A percentile compares a stretch with the other conserved stretches of the same genome.
phyloP scores from a whole-genome alignment of 495 filamentous ascomycete species.

The Jackrogersella multiformis region DNA sequence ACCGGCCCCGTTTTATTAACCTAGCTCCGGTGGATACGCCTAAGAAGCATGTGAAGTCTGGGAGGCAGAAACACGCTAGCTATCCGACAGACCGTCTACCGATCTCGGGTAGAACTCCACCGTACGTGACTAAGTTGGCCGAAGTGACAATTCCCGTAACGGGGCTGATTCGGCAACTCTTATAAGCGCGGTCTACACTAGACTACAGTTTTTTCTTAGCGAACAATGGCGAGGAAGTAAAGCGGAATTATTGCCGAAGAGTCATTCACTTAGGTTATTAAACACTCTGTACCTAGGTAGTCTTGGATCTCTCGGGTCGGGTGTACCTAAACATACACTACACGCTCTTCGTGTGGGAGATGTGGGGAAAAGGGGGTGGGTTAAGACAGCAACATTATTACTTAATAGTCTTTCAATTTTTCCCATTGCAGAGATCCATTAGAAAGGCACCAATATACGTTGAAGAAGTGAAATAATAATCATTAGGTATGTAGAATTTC shows the following conservation, averaged over 20 bases:
- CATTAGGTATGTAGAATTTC: slow-evolving; percentile 6
- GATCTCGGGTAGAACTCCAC: slow-evolving; percentile 12
- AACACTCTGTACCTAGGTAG: background rate
- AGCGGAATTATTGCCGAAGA: background rate
- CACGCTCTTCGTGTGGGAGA: background rate
- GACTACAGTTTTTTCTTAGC: background rate
- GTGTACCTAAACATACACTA: too few relatives aligned
- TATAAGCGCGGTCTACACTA: background rate
- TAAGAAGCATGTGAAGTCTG: background rate
- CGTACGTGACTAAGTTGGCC: background rate
- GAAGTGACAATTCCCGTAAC: too few relatives aligned
- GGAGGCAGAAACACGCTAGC: background rate
- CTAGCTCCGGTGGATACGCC: slow-evolving; percentile 3
- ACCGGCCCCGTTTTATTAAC: background rate
- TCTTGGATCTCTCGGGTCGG: background rate
- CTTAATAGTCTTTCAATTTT: background rate
- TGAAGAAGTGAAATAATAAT: background rate
- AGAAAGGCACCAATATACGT: background rate
- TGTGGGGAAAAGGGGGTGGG: too few relatives aligned
- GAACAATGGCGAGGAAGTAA: background rate
- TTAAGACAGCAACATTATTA: too few relatives aligned
- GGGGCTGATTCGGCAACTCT: too few relatives aligned
- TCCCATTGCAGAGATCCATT: background rate
- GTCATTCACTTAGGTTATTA: background rate
- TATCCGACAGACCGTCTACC: background rate